phyloP scores from a whole-genome alignment of 2,329 filamentous ascomycete genomes.

The Zymoseptoria ardabiliae region DNA sequence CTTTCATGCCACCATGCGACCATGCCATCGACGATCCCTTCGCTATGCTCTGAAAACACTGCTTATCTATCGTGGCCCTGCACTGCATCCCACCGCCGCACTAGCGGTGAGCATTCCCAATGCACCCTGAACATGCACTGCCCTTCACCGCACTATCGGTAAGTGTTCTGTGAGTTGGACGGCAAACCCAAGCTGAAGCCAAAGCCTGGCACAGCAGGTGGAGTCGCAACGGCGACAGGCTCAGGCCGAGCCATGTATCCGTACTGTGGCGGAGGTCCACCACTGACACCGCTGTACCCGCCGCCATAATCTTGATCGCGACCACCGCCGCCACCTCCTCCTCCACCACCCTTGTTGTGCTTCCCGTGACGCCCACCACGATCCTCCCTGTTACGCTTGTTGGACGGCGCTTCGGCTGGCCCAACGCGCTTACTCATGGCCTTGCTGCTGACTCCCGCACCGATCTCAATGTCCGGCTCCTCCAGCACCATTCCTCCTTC shows the following conservation, averaged over 20 bases:
- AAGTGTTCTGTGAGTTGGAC: constrained; percentile 9
- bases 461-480: constrained; percentile 97
- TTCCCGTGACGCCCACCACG: constrained; percentile 22
- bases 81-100: too few relatives aligned
- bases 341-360: constrained; percentile 25
- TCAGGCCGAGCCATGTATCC: constrained; percentile 26
- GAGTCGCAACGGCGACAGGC: constrained; percentile 33
- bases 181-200: constrained; percentile 27
- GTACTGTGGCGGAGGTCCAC: constrained; percentile 16
- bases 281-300: constrained; percentile 15
- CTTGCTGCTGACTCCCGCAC: constrained; percentile 93
- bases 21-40: neutral
- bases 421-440: constrained; percentile 33
- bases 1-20: neutral
- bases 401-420: constrained; percentile 25
- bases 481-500: constrained; percentile 82
- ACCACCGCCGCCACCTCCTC: constrained; percentile 23
- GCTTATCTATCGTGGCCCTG: too few relatives aligned
- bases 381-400: constrained; percentile 19
- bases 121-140: neutral
- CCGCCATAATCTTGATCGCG: constrained; percentile 18
- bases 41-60: neutral
- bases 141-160: constrained; percentile 2
- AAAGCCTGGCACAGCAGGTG: constrained; percentile 35
- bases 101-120: too few relatives aligned